These are phyloP conservation scores for Urostyla sp. DNA, from an alignment of 73 alveolate species.

Conservation along the genomic window DNA sequence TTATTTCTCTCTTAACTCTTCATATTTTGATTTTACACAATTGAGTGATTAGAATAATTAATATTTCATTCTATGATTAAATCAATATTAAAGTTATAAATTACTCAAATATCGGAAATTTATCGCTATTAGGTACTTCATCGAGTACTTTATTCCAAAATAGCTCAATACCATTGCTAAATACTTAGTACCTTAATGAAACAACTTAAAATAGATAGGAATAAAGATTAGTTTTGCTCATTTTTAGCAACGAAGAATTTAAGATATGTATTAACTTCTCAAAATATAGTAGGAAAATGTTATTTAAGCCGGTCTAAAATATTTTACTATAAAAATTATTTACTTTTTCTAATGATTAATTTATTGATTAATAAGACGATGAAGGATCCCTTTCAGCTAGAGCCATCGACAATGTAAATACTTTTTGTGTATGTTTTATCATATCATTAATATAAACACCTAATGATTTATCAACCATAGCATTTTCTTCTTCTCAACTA, in stretches of 20 bases:
- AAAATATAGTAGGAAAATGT: conserved; percentile 62
- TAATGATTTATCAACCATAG: conserved; percentile 40
- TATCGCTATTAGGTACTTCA: conserved; percentile 53
- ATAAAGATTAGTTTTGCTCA: conserved; percentile 48
- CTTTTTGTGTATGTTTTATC: conserved; percentile 48
- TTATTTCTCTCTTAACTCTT: not conserved
- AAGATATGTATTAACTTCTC: conserved; percentile 53
- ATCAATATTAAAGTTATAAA: not conserved
- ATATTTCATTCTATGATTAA: conserved; percentile 32
- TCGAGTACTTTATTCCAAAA: conserved; percentile 56
- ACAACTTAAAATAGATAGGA: conserved; percentile 44
- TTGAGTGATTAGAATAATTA: conserved; percentile 27
- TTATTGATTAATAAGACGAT: conserved; percentile 56
- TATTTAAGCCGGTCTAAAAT: conserved; percentile 51
- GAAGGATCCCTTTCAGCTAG: conserved; percentile 68
- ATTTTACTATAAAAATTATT: not conserved
- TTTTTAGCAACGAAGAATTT: conserved; percentile 44
- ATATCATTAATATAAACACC: conserved; percentile 54
- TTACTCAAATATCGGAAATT: conserved; percentile 33
- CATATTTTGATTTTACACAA: conserved; percentile 19
- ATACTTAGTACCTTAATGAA: conserved; percentile 47
- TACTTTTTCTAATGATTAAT: conserved; percentile 57
- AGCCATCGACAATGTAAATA: conserved; percentile 51
- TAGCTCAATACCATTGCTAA: conserved; percentile 24
- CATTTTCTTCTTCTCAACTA: conserved; percentile 56